phyloP scores from a whole-genome alignment of 73 alveolate species.

The Tetrahymena malaccensis region DNA sequence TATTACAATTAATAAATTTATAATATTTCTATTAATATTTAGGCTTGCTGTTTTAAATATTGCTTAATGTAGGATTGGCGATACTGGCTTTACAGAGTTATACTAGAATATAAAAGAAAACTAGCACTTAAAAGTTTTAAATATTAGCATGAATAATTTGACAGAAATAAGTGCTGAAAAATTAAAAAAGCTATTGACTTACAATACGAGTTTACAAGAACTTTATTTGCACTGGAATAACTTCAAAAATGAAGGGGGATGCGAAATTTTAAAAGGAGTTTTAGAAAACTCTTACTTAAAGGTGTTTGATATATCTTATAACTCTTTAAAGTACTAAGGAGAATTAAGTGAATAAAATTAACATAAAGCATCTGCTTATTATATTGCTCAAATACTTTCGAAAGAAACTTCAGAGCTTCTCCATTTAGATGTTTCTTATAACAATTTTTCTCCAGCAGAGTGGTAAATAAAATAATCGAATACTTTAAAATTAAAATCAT shows the following conservation, averaged over 20 bases:
- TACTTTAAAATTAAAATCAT: neutral
- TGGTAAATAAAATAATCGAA: neutral
- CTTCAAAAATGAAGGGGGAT: neutral
- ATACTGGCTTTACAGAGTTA: neutral
- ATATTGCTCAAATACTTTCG: constrained; percentile 21
- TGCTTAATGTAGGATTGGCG: neutral
- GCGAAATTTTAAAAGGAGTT: neutral
- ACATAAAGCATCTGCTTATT: neutral
- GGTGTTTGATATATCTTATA: constrained; percentile 36
- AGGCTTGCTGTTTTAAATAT: neutral
- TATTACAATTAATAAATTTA: neutral
- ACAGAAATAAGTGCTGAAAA: neutral
- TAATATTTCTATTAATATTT: neutral
- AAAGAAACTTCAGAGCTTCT: constrained; percentile 15
- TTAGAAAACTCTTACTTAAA: neutral
- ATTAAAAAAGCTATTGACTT: neutral
- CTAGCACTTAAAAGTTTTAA: neutral
- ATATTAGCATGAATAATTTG: neutral
- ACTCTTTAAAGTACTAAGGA: constrained; percentile 22
- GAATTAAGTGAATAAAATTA: neutral
- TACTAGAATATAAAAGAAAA: neutral
- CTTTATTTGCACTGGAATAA: neutral
- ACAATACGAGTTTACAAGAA: neutral
- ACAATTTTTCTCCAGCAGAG: constrained; percentile 13
- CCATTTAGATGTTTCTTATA: constrained; percentile 33